These are phyloP conservation scores for Breviolum minutum DNA, from an alignment of 73 alveolate genomes.

Conservation along the genomic window DNA sequence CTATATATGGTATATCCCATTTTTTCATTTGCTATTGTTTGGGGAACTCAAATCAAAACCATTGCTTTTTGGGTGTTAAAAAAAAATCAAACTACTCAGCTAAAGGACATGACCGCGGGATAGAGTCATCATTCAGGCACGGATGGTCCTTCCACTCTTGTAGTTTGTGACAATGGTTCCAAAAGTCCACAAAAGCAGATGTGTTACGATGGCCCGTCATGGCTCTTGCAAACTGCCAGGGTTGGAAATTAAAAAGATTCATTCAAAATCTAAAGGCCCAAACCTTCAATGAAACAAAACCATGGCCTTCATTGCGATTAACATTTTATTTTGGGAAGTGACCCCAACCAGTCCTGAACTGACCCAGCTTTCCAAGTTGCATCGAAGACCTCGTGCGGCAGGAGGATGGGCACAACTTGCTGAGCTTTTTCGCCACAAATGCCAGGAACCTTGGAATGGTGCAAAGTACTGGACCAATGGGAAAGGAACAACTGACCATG, in stretches of 20 bases:
- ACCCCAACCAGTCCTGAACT: not conserved
- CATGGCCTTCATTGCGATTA: not conserved
- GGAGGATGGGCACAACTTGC: not conserved
- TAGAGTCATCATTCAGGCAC: not conserved
- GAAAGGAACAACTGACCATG: too few species aligned
- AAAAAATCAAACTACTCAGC: not conserved
- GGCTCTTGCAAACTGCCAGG: slow-evolving; percentile 25
- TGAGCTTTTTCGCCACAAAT: not conserved
- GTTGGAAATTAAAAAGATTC: not conserved
- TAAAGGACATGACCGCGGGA: too few species aligned
- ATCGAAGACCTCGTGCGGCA: slow-evolving; percentile 27
- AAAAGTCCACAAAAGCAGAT: not conserved
- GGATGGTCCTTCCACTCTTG: slow-evolving; percentile 8
- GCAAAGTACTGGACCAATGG: too few species aligned
- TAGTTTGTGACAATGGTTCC: not conserved
- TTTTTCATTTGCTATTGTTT: not conserved
- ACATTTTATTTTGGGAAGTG: not conserved
- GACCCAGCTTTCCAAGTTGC: not conserved
- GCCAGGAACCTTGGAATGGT: not conserved
- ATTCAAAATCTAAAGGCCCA: not conserved
- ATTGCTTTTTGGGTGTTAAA: not conserved
- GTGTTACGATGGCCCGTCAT: not conserved
- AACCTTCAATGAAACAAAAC: not conserved
- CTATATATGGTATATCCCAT: not conserved
- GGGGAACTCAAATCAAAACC: not conserved